phyloP scores from a whole-genome alignment of 352 stramenopile genomes.

The Globisporangium uncinulatum region DNA sequence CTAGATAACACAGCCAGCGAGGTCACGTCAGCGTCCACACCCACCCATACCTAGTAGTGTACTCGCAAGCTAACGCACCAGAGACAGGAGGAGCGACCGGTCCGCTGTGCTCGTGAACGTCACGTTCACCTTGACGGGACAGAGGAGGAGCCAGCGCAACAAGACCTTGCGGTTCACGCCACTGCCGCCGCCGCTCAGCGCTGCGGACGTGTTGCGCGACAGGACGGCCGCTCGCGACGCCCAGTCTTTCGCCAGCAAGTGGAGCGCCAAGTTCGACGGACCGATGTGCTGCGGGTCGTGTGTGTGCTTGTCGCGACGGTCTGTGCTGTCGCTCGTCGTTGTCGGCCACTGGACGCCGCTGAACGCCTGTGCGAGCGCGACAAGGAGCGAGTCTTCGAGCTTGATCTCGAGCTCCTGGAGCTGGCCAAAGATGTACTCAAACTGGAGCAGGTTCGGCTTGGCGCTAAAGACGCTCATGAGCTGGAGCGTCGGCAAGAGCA shows the following conservation, averaged over 20 bases:
- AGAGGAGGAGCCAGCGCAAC: constrained; percentile 73
- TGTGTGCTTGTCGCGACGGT: constrained; percentile 13
- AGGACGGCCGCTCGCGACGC: constrained; percentile 34
- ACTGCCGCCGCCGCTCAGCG: constrained; percentile 20
- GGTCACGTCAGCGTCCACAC: constrained; percentile 4
- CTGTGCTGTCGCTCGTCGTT: constrained; percentile 9
- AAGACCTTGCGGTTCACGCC: constrained; percentile 69
- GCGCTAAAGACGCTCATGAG: constrained; percentile 72
- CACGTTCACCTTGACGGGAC: constrained; percentile 82
- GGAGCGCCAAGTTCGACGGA: constrained; percentile 40
- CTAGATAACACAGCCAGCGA: constrained; percentile 8
- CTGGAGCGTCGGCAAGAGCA: constrained; percentile 72
- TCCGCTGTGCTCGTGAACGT: constrained; percentile 86
- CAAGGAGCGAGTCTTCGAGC: constrained; percentile 70
- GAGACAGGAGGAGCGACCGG: constrained; percentile 70
- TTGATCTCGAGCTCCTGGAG: constrained; percentile 86
- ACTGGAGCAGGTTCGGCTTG: constrained; percentile 61
- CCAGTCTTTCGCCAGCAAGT: constrained; percentile 54
- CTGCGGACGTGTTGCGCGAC: constrained; percentile 23
- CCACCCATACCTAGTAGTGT: background rate
- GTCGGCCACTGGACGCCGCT: constrained; percentile 61
- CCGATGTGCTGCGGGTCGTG: background rate
- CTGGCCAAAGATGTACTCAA: constrained; percentile 86
- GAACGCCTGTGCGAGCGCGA: constrained; percentile 72
- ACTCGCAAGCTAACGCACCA: constrained; percentile 30